Evolutionary conservation across 2,329 filamentous ascomycete species (phyloP).

Genomic region (Rhytidhysteron rufulum): DNA sequence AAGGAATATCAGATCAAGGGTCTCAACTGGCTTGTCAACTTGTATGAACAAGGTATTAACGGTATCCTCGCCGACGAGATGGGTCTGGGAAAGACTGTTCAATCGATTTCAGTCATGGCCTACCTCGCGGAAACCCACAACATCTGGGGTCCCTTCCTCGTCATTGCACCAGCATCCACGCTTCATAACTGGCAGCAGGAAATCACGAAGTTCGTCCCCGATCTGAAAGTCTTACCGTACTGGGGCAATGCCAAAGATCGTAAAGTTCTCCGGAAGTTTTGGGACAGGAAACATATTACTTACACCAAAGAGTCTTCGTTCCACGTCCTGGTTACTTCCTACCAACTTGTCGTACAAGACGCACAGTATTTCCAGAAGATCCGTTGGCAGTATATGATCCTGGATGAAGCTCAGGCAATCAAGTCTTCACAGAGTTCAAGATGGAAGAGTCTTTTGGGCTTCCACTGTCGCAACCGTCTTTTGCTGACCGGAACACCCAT

Average conservation of each 20-base stretch:
- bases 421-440: constrained; percentile 95
- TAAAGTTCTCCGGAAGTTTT: constrained; percentile 96
- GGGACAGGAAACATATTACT: constrained; percentile 96
- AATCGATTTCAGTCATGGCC: constrained; percentile 98
- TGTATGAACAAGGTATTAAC: constrained; percentile 99
- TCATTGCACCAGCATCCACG: constrained; percentile 93
- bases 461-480: constrained; percentile 92
- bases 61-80: constrained; percentile 98
- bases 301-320: constrained; percentile 92
- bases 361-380: constrained; percentile 98
- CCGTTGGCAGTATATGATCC: constrained; percentile 99
- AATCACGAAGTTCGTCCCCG: constrained; percentile 89
- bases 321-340: constrained; percentile 94
- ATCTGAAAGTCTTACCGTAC: constrained; percentile 93
- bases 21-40: constrained; percentile 97
- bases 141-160: constrained; percentile 96
- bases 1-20: constrained; percentile 99
- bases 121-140: constrained; percentile 96
- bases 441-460: constrained; percentile 92
- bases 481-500: constrained; percentile 95
- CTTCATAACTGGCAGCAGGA: constrained; percentile 99
- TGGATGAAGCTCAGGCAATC: constrained; percentile 97
- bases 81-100: constrained; percentile 98
- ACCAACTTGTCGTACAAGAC: constrained; percentile 94
- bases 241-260: constrained; percentile 94